These are phyloP conservation scores for Saccharomycopsis guyanensis DNA, from an alignment of 805 yeast genomes.

Conservation along the genomic window DNA sequence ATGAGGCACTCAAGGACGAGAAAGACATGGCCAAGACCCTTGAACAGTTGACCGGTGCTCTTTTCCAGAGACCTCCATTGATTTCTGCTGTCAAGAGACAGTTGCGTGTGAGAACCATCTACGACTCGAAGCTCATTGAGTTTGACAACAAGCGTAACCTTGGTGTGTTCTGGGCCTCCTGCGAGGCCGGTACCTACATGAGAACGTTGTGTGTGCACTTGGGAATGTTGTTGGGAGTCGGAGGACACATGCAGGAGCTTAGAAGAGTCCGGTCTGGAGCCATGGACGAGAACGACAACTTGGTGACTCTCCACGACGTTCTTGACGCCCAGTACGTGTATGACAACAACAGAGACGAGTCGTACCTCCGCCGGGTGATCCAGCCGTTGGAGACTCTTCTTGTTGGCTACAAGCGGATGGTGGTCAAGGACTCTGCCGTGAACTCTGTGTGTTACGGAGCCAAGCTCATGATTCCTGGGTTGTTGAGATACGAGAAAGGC, in stretches of 20 bases:
- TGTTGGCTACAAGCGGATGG: conserved; percentile 93
- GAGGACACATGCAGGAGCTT: conserved; percentile 99
- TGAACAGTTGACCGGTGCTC: conserved; percentile 95
- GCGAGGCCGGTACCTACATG: conserved; percentile 99
- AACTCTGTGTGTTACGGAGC: conserved; percentile 99
- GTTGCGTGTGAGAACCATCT: conserved; percentile 94
- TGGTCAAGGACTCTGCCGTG: conserved; percentile 91
- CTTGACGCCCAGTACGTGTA: conserved; percentile 97
- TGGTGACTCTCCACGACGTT: conserved; percentile 95
- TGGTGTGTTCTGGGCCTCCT: conserved; percentile 98
- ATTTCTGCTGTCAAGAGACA: conserved; percentile 99
- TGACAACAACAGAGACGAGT: conserved; percentile 95
- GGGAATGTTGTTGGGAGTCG: conserved; percentile 97
- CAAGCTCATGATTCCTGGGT: conserved; percentile 97
- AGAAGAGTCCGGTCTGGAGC: conserved; percentile 99
- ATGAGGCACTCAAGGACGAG: conserved; percentile 85
- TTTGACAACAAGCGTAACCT: conserved; percentile 94
- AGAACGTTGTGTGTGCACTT: conserved; percentile 97
- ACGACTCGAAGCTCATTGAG: conserved; percentile 91
- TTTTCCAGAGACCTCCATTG: conserved; percentile 98
- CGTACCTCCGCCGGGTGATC: conserved; percentile 86
- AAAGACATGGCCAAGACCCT: conserved; percentile 80
- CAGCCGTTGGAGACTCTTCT: conserved; percentile 92
- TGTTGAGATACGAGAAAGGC: conserved; percentile 94
- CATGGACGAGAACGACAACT: conserved; percentile 75